phyloP scores from a whole-genome alignment of 306 rosid species.

The Quercus variabilis region DNA sequence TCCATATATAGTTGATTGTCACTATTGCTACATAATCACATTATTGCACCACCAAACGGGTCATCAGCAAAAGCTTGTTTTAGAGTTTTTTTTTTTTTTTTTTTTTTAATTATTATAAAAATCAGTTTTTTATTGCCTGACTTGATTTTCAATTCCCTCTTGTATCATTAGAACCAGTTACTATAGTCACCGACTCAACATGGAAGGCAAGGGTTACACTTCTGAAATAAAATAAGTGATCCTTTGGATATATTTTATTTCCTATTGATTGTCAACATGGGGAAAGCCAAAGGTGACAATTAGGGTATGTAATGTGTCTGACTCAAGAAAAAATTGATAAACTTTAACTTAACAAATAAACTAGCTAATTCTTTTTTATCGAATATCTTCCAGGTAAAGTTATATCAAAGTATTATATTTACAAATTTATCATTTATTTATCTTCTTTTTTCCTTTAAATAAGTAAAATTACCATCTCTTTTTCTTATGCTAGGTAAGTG shows the following conservation, averaged over 20 bases:
- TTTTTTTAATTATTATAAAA: background rate
- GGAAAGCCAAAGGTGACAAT: background rate
- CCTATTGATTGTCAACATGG: background rate
- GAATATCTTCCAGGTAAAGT: slow-evolving; percentile 19
- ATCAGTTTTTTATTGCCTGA: background rate
- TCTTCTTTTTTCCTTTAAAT: background rate
- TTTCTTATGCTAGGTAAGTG: slow-evolving; percentile 32
- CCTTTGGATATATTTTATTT: background rate
- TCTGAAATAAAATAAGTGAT: background rate
- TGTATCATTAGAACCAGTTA: background rate
- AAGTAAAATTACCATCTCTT: slow-evolving; percentile 18
- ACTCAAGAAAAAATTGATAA: too few species aligned
- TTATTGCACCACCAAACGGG: background rate
- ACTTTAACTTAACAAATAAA: background rate
- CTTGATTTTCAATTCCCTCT: background rate
- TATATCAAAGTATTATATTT: slow-evolving; percentile 9
- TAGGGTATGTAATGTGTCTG: too few species aligned
- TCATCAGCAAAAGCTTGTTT: background rate
- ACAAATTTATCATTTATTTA: slow-evolving; percentile 22
- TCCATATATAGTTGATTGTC: background rate
- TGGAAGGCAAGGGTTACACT: background rate
- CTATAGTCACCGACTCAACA: background rate
- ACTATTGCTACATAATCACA: background rate
- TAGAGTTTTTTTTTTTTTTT: background rate
- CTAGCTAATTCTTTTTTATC: background rate